A percentile compares a stretch with the other conserved stretches of the same genome.
Evolutionary conservation across 2,329 filamentous ascomycete genomes (phyloP).

Genomic region (Nigrospora sphaerica): DNA sequence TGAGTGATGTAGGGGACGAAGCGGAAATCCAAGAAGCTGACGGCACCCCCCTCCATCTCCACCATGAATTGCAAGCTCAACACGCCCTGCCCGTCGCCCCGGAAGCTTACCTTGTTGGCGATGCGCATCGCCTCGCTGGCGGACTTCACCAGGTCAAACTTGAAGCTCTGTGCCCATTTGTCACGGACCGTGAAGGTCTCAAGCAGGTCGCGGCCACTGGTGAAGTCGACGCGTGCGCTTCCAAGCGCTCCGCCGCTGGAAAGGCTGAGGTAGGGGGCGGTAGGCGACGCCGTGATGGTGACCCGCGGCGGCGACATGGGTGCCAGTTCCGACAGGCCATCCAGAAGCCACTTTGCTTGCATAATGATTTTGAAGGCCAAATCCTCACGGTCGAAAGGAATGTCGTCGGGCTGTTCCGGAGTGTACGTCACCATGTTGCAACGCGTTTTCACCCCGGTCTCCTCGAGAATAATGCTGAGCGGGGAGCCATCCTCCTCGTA

Average conservation of each 20-base stretch:
- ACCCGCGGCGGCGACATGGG: slow-evolving; percentile 67
- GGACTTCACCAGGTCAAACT: slow-evolving; percentile 78
- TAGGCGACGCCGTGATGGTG: slow-evolving; percentile 57
- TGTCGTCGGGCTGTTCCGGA: slow-evolving; percentile 66
- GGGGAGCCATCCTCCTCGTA: slow-evolving; percentile 71
- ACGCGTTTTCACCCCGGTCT: slow-evolving; percentile 79
- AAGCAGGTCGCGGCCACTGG: slow-evolving; percentile 57
- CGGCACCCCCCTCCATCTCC: slow-evolving; percentile 63
- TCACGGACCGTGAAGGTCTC: slow-evolving; percentile 65
- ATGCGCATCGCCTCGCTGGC: slow-evolving; percentile 89
- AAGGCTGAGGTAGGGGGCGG: slow-evolving; percentile 67
- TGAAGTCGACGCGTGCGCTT: slow-evolving; percentile 60
- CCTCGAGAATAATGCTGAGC: slow-evolving; percentile 78
- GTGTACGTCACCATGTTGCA: slow-evolving; percentile 88
- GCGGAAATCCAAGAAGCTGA: slow-evolving; percentile 75
- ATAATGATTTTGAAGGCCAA: slow-evolving; percentile 93
- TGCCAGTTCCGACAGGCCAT: slow-evolving; percentile 63
- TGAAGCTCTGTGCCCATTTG: slow-evolving; percentile 66
- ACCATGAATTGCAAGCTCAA: slow-evolving; percentile 96
- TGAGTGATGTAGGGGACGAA: slow-evolving; percentile 67
- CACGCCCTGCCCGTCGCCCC: slow-evolving; percentile 83
- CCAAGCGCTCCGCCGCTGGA: slow-evolving; percentile 56
- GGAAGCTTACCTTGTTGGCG: slow-evolving; percentile 85
- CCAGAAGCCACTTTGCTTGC: slow-evolving; percentile 66
- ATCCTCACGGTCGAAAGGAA: slow-evolving; percentile 77